phyloP scores from a whole-genome alignment of 371 early-diverging fungal species.

The Mortierella sp. region DNA sequence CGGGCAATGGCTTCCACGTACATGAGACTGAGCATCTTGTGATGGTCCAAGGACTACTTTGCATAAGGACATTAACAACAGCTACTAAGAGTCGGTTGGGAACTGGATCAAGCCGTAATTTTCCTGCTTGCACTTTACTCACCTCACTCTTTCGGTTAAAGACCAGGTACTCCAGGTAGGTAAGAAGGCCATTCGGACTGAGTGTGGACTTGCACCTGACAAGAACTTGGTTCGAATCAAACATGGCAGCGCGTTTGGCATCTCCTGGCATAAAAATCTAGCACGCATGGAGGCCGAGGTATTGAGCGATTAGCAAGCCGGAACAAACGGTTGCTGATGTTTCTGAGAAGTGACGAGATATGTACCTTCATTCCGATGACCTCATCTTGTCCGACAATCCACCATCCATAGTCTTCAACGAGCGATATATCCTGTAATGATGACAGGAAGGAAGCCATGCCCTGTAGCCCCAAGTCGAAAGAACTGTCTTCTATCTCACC shows the following conservation, averaged over 20 bases:
- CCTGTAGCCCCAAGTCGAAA: conserved; percentile 61
- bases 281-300: background rate
- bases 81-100: background rate
- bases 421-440: conserved; percentile 54
- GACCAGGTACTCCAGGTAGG: conserved; percentile 71
- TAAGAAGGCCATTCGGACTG: conserved; percentile 53
- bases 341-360: too few relatives aligned
- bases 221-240: conserved; percentile 66
- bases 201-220: conserved; percentile 57
- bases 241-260: conserved; percentile 52
- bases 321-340: too few relatives aligned
- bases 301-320: too few relatives aligned
- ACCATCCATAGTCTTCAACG: conserved; percentile 69
- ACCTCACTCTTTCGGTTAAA: conserved; percentile 59
- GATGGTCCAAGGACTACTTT: conserved; percentile 22
- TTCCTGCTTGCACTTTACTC: background rate
- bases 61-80: background rate
- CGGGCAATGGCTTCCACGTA: conserved; percentile 22
- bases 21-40: conserved; percentile 18
- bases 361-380: conserved; percentile 42
- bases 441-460: conserved; percentile 60
- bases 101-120: background rate
- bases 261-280: conserved; percentile 57
- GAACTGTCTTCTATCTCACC: conserved; percentile 64
- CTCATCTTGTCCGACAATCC: conserved; percentile 64